phyloP scores from a whole-genome alignment of 768 basidiomycete genomes.

The Ramaria rubella region DNA sequence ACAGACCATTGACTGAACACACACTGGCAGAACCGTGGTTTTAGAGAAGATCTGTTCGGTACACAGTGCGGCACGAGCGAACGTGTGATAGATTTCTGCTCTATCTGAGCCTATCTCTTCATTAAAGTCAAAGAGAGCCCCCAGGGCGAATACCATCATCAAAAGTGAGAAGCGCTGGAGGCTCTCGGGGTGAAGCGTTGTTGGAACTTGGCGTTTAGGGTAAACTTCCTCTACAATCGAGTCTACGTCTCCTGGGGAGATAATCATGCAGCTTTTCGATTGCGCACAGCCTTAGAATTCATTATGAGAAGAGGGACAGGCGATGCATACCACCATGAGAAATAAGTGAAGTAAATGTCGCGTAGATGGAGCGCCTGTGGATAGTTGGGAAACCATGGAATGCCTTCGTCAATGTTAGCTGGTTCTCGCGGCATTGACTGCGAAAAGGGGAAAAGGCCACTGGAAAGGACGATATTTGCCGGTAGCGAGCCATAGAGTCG shows the following conservation, averaged over 20 bases:
- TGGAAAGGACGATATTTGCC: conserved; percentile 3
- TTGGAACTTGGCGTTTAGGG: neutral
- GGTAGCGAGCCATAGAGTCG: neutral
- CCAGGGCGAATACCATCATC: conserved; percentile 4
- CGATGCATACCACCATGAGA: conserved; percentile 3
- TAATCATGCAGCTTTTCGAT: conserved; percentile 1
- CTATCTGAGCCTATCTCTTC: neutral
- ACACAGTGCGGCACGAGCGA: conserved; percentile 2
- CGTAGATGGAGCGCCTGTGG: conserved; percentile 1
- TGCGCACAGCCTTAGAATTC: neutral
- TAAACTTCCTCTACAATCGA: neutral
- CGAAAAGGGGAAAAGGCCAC: conserved; percentile 5
- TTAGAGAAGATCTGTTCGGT: conserved; percentile 6
- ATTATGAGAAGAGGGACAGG: neutral
- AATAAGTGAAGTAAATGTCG: conserved; percentile 1
- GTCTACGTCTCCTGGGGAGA: too few species aligned
- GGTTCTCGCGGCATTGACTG: conserved; percentile 1
- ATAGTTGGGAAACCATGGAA: neutral
- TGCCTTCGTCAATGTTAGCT: neutral
- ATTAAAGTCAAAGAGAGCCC: conserved; percentile 3
- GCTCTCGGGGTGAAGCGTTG: neutral
- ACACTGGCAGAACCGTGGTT: conserved; percentile 1
- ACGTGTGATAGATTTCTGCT: conserved; percentile 1
- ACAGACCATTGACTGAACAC: conserved; percentile 7
- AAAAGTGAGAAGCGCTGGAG: conserved; percentile 3